Evolutionary conservation across 2,329 filamentous ascomycete genomes (phyloP).

Genomic region (Cladophialophora psammophila): DNA sequence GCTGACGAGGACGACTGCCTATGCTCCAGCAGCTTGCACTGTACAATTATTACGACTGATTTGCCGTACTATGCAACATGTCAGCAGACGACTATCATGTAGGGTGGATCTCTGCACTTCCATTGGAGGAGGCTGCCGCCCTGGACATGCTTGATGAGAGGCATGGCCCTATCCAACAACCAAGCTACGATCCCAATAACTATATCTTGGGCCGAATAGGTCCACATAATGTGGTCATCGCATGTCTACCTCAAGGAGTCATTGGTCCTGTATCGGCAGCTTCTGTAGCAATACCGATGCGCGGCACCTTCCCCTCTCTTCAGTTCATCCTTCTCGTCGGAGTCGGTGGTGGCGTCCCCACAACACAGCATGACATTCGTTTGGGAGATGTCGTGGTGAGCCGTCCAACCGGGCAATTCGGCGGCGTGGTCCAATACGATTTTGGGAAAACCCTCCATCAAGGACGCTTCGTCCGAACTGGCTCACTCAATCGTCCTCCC

Average conservation of each 20-base stretch:
- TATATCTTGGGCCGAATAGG: constrained; percentile 43
- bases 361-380: constrained; percentile 37
- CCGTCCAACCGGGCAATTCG: constrained; percentile 28
- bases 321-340: constrained; percentile 42
- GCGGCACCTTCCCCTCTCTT: constrained; percentile 37
- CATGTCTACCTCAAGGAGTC: constrained; percentile 37
- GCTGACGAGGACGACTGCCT: not conserved
- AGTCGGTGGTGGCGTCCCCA: constrained; percentile 42
- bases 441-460: constrained; percentile 39
- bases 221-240: constrained; percentile 38
- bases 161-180: constrained; percentile 4
- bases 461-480: constrained; percentile 39
- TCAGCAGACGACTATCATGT: constrained; percentile 21
- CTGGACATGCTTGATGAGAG: constrained; percentile 29
- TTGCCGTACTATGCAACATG: not conserved
- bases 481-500: constrained; percentile 37
- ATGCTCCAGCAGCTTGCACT: not conserved
- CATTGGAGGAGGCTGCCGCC: constrained; percentile 20
- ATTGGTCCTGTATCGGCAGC: constrained; percentile 38
- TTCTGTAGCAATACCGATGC: constrained; percentile 36
- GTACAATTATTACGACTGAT: not conserved
- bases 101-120: constrained; percentile 31
- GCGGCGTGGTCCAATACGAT: constrained; percentile 45
- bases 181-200: constrained; percentile 39
- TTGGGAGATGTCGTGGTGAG: constrained; percentile 42